Evolutionary conservation across 1,284 basidiomycete species (phyloP).

Genomic region (Cystobasidium sp.): DNA sequence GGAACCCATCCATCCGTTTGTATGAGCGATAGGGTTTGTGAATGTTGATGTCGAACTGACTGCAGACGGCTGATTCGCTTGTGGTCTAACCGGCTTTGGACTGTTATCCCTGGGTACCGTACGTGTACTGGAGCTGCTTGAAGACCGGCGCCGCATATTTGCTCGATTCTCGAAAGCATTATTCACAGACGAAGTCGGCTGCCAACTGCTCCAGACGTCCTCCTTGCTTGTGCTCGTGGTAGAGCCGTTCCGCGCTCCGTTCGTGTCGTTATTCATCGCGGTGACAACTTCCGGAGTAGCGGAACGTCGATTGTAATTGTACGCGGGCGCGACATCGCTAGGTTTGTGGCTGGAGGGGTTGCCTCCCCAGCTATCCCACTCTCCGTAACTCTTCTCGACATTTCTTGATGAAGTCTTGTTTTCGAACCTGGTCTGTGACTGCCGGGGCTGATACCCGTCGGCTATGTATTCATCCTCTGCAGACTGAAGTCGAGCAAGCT

Average conservation of each 20-base stretch:
- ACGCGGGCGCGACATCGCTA: background rate
- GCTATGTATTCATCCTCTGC: constrained; percentile 15
- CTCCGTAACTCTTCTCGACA: background rate
- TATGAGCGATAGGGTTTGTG: too few relatives aligned
- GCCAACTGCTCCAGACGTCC: constrained; percentile 20
- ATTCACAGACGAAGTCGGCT: constrained; percentile 5
- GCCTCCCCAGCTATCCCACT: constrained; percentile 8
- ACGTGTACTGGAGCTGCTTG: background rate
- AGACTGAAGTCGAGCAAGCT: constrained; percentile 2
- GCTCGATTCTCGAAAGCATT: constrained; percentile 25
- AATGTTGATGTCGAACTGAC: too few relatives aligned
- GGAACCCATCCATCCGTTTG: too few relatives aligned
- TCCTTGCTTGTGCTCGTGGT: background rate
- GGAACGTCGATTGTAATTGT: background rate
- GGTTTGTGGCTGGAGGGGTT: background rate
- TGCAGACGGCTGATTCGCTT: background rate
- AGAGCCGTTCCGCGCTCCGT: background rate
- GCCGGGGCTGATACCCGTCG: background rate
- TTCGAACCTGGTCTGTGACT: background rate
- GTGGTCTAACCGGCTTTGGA: background rate
- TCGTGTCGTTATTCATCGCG: background rate
- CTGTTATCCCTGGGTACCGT: background rate
- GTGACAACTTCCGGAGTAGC: background rate
- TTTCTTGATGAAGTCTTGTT: background rate
- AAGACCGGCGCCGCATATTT: background rate